These are phyloP conservation scores for Ophiostoma angusticollis DNA, from an alignment of 2,329 filamentous ascomycete species.

Conservation along the genomic window DNA sequence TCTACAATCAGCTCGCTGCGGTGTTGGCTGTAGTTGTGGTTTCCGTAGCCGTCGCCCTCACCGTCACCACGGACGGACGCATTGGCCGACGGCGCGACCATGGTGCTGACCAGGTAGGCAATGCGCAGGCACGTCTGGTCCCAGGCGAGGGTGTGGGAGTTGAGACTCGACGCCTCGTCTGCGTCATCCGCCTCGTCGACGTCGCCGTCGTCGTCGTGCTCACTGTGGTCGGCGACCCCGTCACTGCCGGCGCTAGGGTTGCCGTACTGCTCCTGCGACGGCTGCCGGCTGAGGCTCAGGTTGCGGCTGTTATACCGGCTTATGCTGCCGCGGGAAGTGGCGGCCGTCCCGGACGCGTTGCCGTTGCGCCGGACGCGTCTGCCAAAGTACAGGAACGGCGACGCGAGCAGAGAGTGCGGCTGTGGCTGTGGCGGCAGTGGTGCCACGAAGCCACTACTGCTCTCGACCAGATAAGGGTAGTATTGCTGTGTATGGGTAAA, in stretches of 20 bases:
- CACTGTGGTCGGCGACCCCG: background rate
- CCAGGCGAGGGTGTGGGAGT: constrained; percentile 18
- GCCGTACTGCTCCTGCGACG: constrained; percentile 1
- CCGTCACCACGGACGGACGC: background rate
- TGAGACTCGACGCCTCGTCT: constrained; percentile 4
- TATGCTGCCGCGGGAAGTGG: background rate
- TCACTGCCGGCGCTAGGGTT: background rate
- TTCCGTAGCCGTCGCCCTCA: background rate
- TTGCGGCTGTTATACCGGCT: constrained; percentile 1
- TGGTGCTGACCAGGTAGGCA: constrained; percentile 14
- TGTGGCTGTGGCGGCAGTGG: background rate
- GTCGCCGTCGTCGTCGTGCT: background rate
- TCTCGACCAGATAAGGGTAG: background rate
- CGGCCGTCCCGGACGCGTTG: background rate
- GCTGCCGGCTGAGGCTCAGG: background rate
- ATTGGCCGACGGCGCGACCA: constrained; percentile 9
- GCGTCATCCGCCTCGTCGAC: background rate
- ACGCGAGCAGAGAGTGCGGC: constrained; percentile 6
- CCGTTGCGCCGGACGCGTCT: constrained; percentile 1
- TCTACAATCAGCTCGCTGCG: background rate
- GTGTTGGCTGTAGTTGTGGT: background rate
- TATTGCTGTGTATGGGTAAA: constrained; percentile 1
- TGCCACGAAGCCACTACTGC: background rate
- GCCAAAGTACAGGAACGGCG: constrained; percentile 1
- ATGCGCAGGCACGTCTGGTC: constrained; percentile 16